Conservation (phyloP, 2,329 filamentous ascomycete genomes). For the Sporothrix luriei region DNA sequence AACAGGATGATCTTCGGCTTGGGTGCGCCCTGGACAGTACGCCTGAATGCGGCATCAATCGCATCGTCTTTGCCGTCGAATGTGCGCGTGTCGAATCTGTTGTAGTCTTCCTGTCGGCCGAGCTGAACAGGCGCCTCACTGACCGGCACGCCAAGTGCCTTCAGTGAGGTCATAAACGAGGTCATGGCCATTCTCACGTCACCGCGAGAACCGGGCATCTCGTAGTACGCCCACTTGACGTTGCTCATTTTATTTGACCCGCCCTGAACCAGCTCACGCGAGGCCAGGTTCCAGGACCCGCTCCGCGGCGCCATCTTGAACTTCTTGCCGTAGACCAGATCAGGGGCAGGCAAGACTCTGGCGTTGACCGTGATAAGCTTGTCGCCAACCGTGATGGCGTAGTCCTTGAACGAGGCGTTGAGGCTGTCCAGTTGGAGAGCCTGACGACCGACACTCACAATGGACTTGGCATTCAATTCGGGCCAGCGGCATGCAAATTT, state of each 20-base stretch:
- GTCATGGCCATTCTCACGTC: neutral
- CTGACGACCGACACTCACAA: slow-evolving; percentile 59
- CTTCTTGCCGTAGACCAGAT: slow-evolving; percentile 58
- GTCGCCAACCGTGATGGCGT: slow-evolving; percentile 64
- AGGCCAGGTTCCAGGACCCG: slow-evolving; percentile 72
- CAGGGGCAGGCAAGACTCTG: slow-evolving; percentile 65
- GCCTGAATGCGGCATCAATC: slow-evolving; percentile 27
- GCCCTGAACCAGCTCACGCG: slow-evolving; percentile 58
- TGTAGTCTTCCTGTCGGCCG: slow-evolving; percentile 11
- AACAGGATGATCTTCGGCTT: slow-evolving; percentile 59
- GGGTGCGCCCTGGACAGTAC: slow-evolving; percentile 24
- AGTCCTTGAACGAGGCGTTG: slow-evolving; percentile 53
- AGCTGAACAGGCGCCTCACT: slow-evolving; percentile 10
- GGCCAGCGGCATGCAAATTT: slow-evolving; percentile 70
- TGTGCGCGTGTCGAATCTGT: slow-evolving; percentile 16
- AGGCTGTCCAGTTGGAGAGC: slow-evolving; percentile 59
- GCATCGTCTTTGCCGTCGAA: slow-evolving; percentile 18
- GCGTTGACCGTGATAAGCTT: slow-evolving; percentile 71
- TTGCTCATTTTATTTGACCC: slow-evolving; percentile 48
- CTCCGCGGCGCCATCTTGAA: slow-evolving; percentile 44
- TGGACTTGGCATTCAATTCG: slow-evolving; percentile 66
- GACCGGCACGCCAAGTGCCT: slow-evolving; percentile 47
- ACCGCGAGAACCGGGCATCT: slow-evolving; percentile 23
- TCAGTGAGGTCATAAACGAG: slow-evolving; percentile 38
- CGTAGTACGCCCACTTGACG: slow-evolving; percentile 56